Evolutionary conservation across 176 grass and related monocot species (phyloP).

Genomic region (Ensete glaucum): DNA sequence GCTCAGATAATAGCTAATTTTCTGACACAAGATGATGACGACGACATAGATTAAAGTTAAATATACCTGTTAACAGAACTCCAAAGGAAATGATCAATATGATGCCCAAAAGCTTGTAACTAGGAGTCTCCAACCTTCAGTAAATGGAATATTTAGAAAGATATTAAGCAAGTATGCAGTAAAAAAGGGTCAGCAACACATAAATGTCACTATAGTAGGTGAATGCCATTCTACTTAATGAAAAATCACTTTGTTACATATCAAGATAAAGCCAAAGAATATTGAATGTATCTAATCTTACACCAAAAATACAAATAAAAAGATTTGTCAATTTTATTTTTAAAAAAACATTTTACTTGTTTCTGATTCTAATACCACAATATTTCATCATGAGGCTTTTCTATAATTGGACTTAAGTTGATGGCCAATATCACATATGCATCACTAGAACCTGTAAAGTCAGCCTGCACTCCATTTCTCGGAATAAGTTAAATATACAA

Average conservation of each 20-base stretch:
- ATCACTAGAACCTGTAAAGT: background rate
- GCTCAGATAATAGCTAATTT: background rate
- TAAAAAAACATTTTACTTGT: no score
- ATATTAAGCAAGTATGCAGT: background rate
- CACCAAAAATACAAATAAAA: no score
- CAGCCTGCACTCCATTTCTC: background rate
- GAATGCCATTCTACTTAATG: constrained; percentile 9
- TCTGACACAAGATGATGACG: background rate
- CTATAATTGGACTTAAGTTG: background rate
- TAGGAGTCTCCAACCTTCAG: constrained; percentile 90
- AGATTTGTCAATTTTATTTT: no score
- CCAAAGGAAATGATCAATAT: constrained; percentile 86
- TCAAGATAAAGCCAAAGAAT: background rate
- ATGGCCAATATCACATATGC: background rate
- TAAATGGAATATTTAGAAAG: constrained; percentile 19
- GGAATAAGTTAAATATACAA: background rate
- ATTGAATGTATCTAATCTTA: no score
- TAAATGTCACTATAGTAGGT: constrained; percentile 2
- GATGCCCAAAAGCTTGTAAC: constrained; percentile 90
- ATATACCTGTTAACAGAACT: constrained; percentile 83
- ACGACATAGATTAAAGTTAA: background rate
- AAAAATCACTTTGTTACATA: background rate
- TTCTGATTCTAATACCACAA: no score
- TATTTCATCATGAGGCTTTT: background rate
- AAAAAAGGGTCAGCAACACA: background rate